Base-by-base conservation (phyloP, 169 alveolate species). In the Plasmodium ovale region DNA sequence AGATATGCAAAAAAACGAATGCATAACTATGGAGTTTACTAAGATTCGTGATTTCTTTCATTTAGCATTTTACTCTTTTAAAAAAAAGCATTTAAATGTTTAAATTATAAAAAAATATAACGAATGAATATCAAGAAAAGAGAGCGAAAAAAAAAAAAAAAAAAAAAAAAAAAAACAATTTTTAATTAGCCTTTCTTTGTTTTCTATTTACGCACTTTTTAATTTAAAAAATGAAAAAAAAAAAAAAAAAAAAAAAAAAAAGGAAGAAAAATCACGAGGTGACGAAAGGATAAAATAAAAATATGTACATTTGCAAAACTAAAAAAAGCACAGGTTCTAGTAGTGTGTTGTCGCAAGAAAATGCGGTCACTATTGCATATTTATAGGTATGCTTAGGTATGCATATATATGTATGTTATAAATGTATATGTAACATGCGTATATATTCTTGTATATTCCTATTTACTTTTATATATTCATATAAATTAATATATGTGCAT, bases 331-430 rank as follows among this genome's bases (percentile, higher is more conserved):
- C 77, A 67, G 25, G 12, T 67, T 19, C 9, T 51, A 31, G 49
- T 51, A 19, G 37, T 67, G 39, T 67, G 77, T 14, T 49, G 77
- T 67, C 39, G 77, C 77, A 35, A 67, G 51, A 29, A n/a, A 47
- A 47, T 67, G 56, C 31, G 77, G 39, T 51, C 77, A 39, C 9
- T 16, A 49, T 31, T 67, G 29, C 31, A 49, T 49, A 14, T 27
- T 12, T 42, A 25, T n/a, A 10, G 16, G 77, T 25, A 39, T 27
- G n/a, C n/a, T n/a, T n/a, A n/a, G 70, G 27, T 59, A 59, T 59
- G 31, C 31, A 59, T 25, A 27, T 39, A 39, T 39, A 39, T 39
- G 10, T 39, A 39, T 39, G 10, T n/a, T n/a, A n/a, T n/a, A n/a
- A n/a, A n/a, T n/a, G n/a, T n/a, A n/a, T n/a, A n/a, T n/a, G n/a